Evolutionary conservation across 1,284 basidiomycete genomes (phyloP).

Genomic region (Trametes hirsuta): DNA sequence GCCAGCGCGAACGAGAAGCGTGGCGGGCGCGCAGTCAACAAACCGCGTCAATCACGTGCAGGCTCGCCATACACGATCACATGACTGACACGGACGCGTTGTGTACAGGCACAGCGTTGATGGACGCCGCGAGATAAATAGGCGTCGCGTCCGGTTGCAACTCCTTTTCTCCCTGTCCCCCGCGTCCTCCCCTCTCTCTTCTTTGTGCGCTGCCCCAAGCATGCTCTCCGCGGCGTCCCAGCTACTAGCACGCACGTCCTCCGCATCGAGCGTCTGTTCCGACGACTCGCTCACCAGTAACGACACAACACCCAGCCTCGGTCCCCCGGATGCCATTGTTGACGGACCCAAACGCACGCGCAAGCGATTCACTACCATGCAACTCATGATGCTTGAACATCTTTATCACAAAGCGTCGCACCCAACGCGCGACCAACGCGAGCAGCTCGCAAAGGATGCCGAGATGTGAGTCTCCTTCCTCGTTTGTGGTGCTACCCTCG

Average conservation of each 20-base stretch:
- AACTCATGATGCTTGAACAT: conserved; percentile 73
- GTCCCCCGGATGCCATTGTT: conserved; percentile 5
- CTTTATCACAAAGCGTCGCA: conserved; percentile 71
- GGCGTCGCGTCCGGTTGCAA: conserved; percentile 8
- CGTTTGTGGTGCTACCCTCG: conserved; percentile 3
- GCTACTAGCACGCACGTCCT: conserved; percentile 33
- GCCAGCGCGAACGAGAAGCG: too few species aligned
- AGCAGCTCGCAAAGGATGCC: conserved; percentile 58
- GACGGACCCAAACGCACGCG: conserved; percentile 52
- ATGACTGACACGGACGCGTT: conserved; percentile 24
- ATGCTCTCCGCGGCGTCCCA: conserved; percentile 10
- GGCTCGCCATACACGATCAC: conserved; percentile 18
- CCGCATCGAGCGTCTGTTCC: conserved; percentile 32
- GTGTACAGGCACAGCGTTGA: conserved; percentile 22
- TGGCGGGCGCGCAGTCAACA: conserved; percentile 18
- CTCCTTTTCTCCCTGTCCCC: conserved; percentile 1
- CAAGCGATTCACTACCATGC: conserved; percentile 67
- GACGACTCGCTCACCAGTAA: conserved; percentile 27
- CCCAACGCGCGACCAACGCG: conserved; percentile 72
- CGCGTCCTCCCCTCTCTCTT: neutral
- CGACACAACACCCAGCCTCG: conserved; percentile 19
- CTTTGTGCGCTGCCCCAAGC: neutral
- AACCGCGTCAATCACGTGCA: conserved; percentile 27
- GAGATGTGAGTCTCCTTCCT: conserved; percentile 54
- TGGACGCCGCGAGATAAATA: conserved; percentile 18